Conservation (phyloP, 2,329 filamentous ascomycete genomes). For the Xylogone sp. region DNA sequence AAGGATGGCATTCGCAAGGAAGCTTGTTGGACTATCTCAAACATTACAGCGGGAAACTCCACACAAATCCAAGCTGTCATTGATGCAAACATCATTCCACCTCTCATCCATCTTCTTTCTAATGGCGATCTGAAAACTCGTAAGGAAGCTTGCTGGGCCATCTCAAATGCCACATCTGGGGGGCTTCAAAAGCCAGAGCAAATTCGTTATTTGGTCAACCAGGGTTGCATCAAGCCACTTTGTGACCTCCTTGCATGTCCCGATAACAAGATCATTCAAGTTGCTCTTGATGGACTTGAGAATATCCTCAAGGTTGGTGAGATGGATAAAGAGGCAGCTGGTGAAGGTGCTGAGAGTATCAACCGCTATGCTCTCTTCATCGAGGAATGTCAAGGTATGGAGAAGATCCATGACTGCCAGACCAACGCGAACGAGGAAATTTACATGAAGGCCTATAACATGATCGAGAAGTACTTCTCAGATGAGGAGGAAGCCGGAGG, state of each 20-base stretch:
- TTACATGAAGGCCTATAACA: slow-evolving; percentile 99
- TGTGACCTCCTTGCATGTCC: slow-evolving; percentile 94
- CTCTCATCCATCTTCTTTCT: slow-evolving; percentile 90
- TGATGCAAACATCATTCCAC: slow-evolving; percentile 94
- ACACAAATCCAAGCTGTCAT: slow-evolving; percentile 96
- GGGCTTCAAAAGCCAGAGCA: slow-evolving; percentile 98
- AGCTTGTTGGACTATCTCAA: slow-evolving; percentile 99
- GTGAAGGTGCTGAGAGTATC: slow-evolving; percentile 71
- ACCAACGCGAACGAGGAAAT: slow-evolving; percentile 99
- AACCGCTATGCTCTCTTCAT: slow-evolving; percentile 98
- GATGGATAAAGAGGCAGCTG: slow-evolving; percentile 90
- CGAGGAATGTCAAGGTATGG: slow-evolving; percentile 98
- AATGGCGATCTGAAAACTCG: slow-evolving; percentile 98
- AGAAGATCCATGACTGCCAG: slow-evolving; percentile 99
- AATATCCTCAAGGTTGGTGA: slow-evolving; percentile 99
- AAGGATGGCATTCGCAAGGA: slow-evolving; percentile 99
- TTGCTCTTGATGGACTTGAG: slow-evolving; percentile 94
- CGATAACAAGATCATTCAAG: slow-evolving; percentile 99
- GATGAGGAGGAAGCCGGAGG: slow-evolving; percentile 82
- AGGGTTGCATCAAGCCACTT: slow-evolving; percentile 95
- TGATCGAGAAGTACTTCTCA: slow-evolving; percentile 99
- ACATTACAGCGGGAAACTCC: slow-evolving; percentile 97
- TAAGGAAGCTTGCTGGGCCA: slow-evolving; percentile 99
- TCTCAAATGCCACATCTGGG: slow-evolving; percentile 96
- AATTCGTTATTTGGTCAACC: slow-evolving; percentile 88